Evolutionary conservation across 306 rosid species (phyloP), one percentile per base, ranked within the genome.

Genomic region (Glycine latifolia): DNA sequence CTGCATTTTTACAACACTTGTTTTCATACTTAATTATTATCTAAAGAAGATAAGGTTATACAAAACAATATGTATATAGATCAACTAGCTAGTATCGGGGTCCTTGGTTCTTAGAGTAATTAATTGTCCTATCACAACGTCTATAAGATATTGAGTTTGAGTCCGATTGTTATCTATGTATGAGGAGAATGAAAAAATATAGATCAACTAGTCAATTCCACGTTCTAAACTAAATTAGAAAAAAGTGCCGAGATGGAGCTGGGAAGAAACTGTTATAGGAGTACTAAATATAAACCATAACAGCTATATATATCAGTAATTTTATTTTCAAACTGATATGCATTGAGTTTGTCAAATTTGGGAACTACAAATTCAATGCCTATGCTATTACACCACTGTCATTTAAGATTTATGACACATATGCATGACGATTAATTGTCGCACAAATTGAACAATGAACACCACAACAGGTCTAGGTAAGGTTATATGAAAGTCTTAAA

Each of bases 331-430:
- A 47, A 47, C 10, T 61, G 31, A 26, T 26, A 26, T 26, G 31
- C 17, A 39, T 41, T 9, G 33, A 63, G 39, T n/a, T 7, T 52
- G 14, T 4, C 54, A 52, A 77, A 35, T n/a, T 13, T 63, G 43
- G 81, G 58, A 66, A 65, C 37, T 15, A 65, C 20, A 35, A 65
- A 65, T 16, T 65, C 7, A 77, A 65, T 77, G 47, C n/a, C 10
- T 56, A 56, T 14, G 14, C 4, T 16, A 58, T 13, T 58, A 41
- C 16, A 43, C 14, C 33, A 33, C 9, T 65, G 14, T 1, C 33
- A 78, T 77, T 63, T 35, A 37, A 48, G 73, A 49, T 67, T 67
- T 41, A 54, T 54, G 76, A 54, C 76, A 54, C 82, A 20, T 68
- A 78, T 78, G 68, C 75, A 41, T 12, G 67, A 17, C n/a, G 67